phyloP scores from a whole-genome alignment of 176 grass and related monocot species.

The Bothriochloa decipiens region DNA sequence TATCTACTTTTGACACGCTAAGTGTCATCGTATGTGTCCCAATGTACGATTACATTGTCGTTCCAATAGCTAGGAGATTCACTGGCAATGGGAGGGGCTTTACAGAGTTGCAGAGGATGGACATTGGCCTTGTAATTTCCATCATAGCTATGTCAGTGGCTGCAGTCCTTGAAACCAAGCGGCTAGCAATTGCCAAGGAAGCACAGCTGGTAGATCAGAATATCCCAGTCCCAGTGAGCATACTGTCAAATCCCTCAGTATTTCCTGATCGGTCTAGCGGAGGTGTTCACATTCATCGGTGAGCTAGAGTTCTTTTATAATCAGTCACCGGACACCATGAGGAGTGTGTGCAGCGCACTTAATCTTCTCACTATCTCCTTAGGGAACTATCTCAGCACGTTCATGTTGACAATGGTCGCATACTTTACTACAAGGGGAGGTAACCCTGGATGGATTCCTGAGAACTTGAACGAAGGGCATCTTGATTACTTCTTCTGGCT shows the following conservation, averaged over 20 bases:
- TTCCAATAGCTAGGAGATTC: too few relatives aligned
- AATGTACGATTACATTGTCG: too few relatives aligned
- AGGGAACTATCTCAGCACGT: conserved; percentile 77
- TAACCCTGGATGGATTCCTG: conserved; percentile 78
- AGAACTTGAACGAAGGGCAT: conserved; percentile 81
- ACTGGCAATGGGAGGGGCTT: too few relatives aligned
- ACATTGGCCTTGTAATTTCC: conserved; percentile 55
- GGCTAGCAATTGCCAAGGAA: conserved; percentile 58
- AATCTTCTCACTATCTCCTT: conserved; percentile 64
- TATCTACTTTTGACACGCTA: too few relatives aligned
- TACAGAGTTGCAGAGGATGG: too few relatives aligned
- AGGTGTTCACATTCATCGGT: conserved; percentile 88
- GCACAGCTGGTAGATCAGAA: conserved; percentile 61
- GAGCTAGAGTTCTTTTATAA: conserved; percentile 82
- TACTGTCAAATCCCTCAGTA: conserved; percentile 92
- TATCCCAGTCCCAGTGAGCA: conserved; percentile 73
- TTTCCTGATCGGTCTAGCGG: conserved; percentile 68
- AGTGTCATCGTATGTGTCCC: too few relatives aligned
- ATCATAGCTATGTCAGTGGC: conserved; percentile 77
- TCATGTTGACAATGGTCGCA: conserved; percentile 71
- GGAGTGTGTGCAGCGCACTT: conserved; percentile 75
- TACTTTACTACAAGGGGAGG: conserved; percentile 72
- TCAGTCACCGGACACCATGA: conserved; percentile 85
- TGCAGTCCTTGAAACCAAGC: conserved; percentile 69
- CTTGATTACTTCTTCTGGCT: conserved; percentile 94